phyloP scores from a whole-genome alignment of 495 filamentous ascomycete species.

The Lepraria neglecta region DNA sequence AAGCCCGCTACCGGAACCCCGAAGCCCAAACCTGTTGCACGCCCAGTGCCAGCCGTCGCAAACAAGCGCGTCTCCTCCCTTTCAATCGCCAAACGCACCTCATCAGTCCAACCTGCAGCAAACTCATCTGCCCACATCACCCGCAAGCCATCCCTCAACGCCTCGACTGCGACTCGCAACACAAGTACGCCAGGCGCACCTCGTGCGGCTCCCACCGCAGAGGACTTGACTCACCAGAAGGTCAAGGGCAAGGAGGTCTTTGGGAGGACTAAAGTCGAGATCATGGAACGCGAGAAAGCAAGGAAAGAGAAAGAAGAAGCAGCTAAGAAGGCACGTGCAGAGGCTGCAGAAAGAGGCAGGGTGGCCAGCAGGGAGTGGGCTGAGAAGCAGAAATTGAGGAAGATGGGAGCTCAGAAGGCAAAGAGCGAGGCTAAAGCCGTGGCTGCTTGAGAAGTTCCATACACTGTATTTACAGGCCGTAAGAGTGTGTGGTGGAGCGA shows the following conservation, averaged over 20 bases:
- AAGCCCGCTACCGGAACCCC: slow-evolving; percentile 21
- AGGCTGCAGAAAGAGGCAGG: slow-evolving; percentile 60
- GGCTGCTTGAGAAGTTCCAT: not conserved
- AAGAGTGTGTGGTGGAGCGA: not conserved
- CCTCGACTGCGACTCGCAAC: slow-evolving; percentile 20
- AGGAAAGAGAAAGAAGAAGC: slow-evolving; percentile 51
- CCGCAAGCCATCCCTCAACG: slow-evolving; percentile 12
- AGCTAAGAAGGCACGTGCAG: slow-evolving; percentile 51
- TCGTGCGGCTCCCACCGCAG: slow-evolving; percentile 14
- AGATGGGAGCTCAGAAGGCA: slow-evolving; percentile 47
- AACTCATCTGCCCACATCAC: slow-evolving; percentile 11
- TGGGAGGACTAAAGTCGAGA: slow-evolving; percentile 47
- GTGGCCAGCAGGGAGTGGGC: slow-evolving; percentile 62
- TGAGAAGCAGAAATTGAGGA: slow-evolving; percentile 53
- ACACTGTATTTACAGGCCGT: too few relatives aligned
- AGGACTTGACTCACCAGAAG: slow-evolving; percentile 33
- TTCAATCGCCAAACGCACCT: slow-evolving; percentile 18
- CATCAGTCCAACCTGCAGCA: slow-evolving; percentile 15
- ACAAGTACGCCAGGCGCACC: not conserved
- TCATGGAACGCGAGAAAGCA: slow-evolving; percentile 46
- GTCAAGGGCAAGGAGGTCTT: slow-evolving; percentile 56
- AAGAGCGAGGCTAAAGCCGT: slow-evolving; percentile 30
- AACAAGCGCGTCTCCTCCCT: slow-evolving; percentile 26
- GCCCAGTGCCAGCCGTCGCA: slow-evolving; percentile 20
- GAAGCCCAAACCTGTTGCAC: slow-evolving; percentile 28